Evolutionary conservation across 2,329 filamentous ascomycete genomes (phyloP).

Genomic region (Pseudocercospora eumusae): DNA sequence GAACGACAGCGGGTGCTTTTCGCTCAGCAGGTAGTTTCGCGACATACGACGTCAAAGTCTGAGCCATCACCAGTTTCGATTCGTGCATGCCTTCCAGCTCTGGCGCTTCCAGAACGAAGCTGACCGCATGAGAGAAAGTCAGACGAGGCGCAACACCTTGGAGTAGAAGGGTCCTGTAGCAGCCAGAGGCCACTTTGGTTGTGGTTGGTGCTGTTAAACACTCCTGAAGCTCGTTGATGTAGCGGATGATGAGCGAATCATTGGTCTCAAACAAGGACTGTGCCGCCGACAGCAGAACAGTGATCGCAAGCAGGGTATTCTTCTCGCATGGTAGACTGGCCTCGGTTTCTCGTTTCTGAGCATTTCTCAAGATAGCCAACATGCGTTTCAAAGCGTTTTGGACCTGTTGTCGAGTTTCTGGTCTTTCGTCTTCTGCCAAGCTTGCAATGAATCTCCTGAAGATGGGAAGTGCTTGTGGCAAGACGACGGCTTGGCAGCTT

Average conservation of each 20-base stretch:
- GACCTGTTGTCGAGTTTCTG: slow-evolving; percentile 66
- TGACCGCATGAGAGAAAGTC: slow-evolving; percentile 68
- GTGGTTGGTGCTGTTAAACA: slow-evolving; percentile 81
- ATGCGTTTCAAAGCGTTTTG: slow-evolving; percentile 82
- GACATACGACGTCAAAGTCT: slow-evolving; percentile 74
- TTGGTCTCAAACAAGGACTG: slow-evolving; percentile 63
- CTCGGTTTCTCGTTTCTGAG: slow-evolving; percentile 73
- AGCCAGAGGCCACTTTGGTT: slow-evolving; percentile 86
- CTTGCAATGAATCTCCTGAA: slow-evolving; percentile 86
- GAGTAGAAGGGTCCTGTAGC: slow-evolving; percentile 80
- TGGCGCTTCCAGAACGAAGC: slow-evolving; percentile 65
- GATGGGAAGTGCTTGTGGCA: slow-evolving; percentile 86
- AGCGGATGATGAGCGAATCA: slow-evolving; percentile 72
- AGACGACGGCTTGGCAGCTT: slow-evolving; percentile 80
- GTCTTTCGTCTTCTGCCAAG: slow-evolving; percentile 55
- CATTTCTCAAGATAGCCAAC: slow-evolving; percentile 73
- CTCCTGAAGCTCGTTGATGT: slow-evolving; percentile 79
- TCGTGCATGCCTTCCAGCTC: slow-evolving; percentile 77
- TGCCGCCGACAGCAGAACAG: slow-evolving; percentile 81
- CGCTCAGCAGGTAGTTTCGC: slow-evolving; percentile 45
- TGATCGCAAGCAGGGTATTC: slow-evolving; percentile 84
- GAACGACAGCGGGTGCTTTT: slow-evolving; percentile 60
- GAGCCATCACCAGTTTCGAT: slow-evolving; percentile 68
- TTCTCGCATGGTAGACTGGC: slow-evolving; percentile 85
- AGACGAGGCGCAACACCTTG: slow-evolving; percentile 69